Evolutionary conservation across 2,329 filamentous ascomycete genomes (phyloP).

Genomic region (Phialophora expanda): DNA sequence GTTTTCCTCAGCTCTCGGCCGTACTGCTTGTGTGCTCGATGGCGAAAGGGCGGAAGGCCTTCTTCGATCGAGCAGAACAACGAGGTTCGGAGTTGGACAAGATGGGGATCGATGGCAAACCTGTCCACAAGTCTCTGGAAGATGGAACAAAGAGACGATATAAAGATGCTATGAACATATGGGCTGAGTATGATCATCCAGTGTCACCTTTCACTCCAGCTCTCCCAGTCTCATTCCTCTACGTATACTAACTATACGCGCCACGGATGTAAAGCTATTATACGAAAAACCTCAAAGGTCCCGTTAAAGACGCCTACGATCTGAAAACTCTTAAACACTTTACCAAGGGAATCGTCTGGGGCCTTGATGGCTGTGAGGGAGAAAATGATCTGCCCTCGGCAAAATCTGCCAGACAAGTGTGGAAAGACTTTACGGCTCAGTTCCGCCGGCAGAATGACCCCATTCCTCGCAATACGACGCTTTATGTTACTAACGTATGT

Average conservation of each 20-base stretch:
- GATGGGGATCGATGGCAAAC: neutral
- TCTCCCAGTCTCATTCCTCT: neutral
- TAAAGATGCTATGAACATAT: neutral
- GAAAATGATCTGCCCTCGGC: neutral
- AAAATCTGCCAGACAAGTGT: neutral
- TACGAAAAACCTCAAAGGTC: neutral
- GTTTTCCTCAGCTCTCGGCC: neutral
- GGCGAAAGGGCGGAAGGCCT: neutral
- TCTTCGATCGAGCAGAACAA: neutral
- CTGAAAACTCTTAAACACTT: neutral
- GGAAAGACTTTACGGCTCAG: neutral
- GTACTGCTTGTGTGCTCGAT: neutral
- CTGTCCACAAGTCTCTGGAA: neutral
- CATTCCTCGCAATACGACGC: neutral
- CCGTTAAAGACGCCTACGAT: neutral
- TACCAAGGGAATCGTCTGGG: neutral
- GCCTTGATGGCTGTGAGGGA: neutral
- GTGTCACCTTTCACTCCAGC: neutral
- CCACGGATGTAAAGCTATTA: neutral
- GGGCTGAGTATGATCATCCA: neutral
- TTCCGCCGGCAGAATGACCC: neutral
- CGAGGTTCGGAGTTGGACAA: neutral
- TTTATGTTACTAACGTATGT: neutral
- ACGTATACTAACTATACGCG: neutral
- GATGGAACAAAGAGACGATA: neutral